These are phyloP conservation scores for Pterocarpus macrocarpus DNA, from an alignment of 306 rosid species.

Conservation along the genomic window DNA sequence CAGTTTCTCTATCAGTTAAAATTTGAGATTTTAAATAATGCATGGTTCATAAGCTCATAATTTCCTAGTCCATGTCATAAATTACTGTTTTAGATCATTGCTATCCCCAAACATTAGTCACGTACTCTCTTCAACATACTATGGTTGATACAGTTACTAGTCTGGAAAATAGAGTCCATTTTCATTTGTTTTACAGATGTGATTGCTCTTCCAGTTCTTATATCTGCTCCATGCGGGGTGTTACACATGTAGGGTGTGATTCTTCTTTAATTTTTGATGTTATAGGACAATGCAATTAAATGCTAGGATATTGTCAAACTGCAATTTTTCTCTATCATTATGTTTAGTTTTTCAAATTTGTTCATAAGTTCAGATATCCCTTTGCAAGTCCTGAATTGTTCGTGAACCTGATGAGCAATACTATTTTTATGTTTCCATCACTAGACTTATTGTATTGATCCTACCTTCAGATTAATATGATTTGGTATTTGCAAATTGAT, in stretches of 20 bases:
- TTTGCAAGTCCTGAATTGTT: background rate
- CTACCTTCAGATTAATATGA: background rate
- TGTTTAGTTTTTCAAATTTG: background rate
- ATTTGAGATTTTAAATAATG: background rate
- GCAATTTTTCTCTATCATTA: background rate
- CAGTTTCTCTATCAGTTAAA: background rate
- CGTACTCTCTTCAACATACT: conserved; percentile 48
- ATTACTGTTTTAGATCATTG: too few species aligned
- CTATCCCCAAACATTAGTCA: conserved; percentile 65
- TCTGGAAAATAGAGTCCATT: conserved; percentile 55
- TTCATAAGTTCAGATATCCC: too few species aligned
- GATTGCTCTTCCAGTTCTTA: conserved; percentile 42
- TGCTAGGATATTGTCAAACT: background rate
- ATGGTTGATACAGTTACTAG: conserved; percentile 56
- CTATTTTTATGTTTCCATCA: background rate
- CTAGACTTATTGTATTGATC: background rate
- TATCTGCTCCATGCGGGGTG: conserved; percentile 59
- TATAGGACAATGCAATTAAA: background rate
- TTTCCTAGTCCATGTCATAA: background rate
- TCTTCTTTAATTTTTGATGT: background rate
- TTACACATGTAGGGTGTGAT: background rate
- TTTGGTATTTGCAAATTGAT: background rate
- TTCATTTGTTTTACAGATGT: conserved; percentile 50
- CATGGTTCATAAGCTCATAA: background rate
- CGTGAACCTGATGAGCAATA: background rate